These are phyloP conservation scores for Petunia secreta DNA, from an alignment of 257 asterid species.

Conservation along the genomic window DNA sequence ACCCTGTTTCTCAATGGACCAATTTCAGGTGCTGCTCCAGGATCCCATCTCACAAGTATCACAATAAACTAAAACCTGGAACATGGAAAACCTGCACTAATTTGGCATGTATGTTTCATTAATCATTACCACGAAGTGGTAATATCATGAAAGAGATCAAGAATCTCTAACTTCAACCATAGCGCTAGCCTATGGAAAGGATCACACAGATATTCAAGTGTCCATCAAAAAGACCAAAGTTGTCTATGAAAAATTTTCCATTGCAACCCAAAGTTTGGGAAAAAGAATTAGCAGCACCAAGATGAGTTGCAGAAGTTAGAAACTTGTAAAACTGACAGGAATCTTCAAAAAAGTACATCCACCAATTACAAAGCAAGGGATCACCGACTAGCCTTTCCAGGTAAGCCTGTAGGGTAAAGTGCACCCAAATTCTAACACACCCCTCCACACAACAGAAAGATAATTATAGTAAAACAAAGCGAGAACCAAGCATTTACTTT, in stretches of 20 bases:
- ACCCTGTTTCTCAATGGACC: constrained; percentile 19
- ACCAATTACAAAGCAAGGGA: constrained; percentile 15
- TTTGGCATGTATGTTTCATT: constrained; percentile 9
- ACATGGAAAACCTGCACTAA: constrained; percentile 12
- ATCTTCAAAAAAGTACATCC: neutral
- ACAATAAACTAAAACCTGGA: neutral
- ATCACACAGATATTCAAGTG: neutral
- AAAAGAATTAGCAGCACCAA: constrained; percentile 21
- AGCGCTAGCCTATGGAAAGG: constrained; percentile 21
- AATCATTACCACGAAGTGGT: constrained; percentile 18
- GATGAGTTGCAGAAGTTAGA: constrained; percentile 11
- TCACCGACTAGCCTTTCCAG: neutral
- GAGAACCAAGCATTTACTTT: constrained; percentile 11
- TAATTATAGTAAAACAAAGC: neutral
- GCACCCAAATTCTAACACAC: neutral
- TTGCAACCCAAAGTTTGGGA: neutral
- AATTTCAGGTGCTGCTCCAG: constrained; percentile 24
- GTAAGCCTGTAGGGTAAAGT: constrained; percentile 5
- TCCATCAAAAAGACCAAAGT: neutral
- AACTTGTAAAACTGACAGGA: neutral
- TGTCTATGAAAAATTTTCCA: neutral
- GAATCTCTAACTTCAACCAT: constrained; percentile 11
- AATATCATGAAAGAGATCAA: constrained; percentile 16
- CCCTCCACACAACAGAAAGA: neutral
- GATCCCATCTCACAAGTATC: neutral